phyloP scores from a whole-genome alignment of 78 protist species.

The Dictyostelium capitatum region DNA sequence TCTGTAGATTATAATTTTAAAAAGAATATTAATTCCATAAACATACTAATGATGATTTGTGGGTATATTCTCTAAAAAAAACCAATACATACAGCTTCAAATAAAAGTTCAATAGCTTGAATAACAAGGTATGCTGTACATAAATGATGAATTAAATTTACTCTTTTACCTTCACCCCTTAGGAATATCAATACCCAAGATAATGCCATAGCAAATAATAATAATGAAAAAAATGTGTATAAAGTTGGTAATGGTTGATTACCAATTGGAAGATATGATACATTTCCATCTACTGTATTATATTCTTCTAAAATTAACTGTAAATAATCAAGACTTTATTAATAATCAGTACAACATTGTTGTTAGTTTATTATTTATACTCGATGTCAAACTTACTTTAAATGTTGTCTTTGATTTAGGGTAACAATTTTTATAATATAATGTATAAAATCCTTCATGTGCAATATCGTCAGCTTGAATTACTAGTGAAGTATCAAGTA shows the following conservation, averaged over 20 bases:
- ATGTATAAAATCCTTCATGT: slow-evolving; percentile 51
- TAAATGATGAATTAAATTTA: slow-evolving; percentile 54
- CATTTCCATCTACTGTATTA: slow-evolving; percentile 37
- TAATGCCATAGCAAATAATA: slow-evolving; percentile 18
- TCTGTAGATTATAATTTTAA: slow-evolving; percentile 14
- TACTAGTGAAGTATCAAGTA: not conserved
- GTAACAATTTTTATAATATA: slow-evolving; percentile 55
- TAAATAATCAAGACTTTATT: too few relatives aligned
- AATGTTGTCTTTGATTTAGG: slow-evolving; percentile 16
- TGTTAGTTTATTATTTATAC: too few relatives aligned
- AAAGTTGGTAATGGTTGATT: slow-evolving; percentile 58
- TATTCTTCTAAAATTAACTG: slow-evolving; percentile 69
- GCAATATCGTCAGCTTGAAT: not conserved
- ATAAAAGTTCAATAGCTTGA: slow-evolving; percentile 40
- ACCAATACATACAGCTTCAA: slow-evolving; percentile 41
- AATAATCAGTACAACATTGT: too few relatives aligned
- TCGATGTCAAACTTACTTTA: not conserved
- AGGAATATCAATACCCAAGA: slow-evolving; percentile 71
- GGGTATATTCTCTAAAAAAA: too few relatives aligned
- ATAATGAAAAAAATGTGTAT: slow-evolving; percentile 36
- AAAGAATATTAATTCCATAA: too few relatives aligned
- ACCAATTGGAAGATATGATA: slow-evolving; percentile 65
- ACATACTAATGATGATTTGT: too few relatives aligned
- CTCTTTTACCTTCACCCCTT: slow-evolving; percentile 71
- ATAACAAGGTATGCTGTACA: slow-evolving; percentile 40